Evolutionary conservation across 2,329 filamentous ascomycete species (phyloP).

Genomic region (Eurotiales sp.): DNA sequence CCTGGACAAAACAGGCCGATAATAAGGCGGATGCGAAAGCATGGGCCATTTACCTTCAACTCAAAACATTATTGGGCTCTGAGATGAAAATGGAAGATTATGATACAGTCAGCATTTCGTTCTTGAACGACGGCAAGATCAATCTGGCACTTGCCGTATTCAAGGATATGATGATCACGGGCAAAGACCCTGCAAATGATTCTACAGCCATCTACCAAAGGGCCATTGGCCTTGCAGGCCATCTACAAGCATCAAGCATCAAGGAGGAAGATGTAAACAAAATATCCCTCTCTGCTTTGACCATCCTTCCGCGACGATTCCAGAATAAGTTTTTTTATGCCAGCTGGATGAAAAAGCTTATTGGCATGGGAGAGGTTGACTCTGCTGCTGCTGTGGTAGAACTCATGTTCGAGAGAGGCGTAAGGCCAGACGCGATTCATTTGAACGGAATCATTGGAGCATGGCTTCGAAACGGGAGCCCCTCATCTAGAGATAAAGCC

Average conservation of each 20-base stretch:
- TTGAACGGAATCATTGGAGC: constrained; percentile 79
- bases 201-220: constrained; percentile 43
- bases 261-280: constrained; percentile 44
- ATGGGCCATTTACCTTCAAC: constrained; percentile 63
- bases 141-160: constrained; percentile 72
- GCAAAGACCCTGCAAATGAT: constrained; percentile 42
- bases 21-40: constrained; percentile 54
- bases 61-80: constrained; percentile 59
- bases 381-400: constrained; percentile 70
- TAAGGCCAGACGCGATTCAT: constrained; percentile 68
- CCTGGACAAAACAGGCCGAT: constrained; percentile 55
- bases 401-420: constrained; percentile 67
- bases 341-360: constrained; percentile 82
- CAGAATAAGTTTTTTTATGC: constrained; percentile 79
- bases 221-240: constrained; percentile 37
- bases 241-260: constrained; percentile 39
- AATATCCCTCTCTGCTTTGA: constrained; percentile 48
- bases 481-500: constrained; percentile 55
- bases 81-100: constrained; percentile 70
- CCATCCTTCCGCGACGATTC: constrained; percentile 50
- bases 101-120: constrained; percentile 67
- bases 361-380: constrained; percentile 66
- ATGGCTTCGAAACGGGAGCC: constrained; percentile 64
- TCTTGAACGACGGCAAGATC: constrained; percentile 63
- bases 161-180: constrained; percentile 80